Evolutionary conservation across 2,329 filamentous ascomycete genomes (phyloP).

Genomic region (Ceratocystis albifundus): DNA sequence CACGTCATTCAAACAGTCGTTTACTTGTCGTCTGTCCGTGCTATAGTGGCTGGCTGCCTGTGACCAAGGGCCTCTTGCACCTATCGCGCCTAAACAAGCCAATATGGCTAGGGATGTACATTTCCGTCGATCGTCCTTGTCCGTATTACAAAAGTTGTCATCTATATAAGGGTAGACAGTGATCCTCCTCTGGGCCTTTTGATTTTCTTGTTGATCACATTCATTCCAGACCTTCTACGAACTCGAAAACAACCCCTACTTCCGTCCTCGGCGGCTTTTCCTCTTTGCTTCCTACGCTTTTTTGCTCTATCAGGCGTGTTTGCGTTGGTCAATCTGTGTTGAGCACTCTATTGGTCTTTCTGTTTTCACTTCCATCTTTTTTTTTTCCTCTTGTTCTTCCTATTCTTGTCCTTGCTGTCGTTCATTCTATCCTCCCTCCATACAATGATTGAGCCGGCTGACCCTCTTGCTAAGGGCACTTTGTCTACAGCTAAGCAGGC

Average conservation of each 20-base stretch:
- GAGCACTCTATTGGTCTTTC: background rate
- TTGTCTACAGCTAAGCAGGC: slow-evolving; percentile 54
- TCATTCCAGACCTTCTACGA: background rate
- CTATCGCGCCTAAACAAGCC: background rate
- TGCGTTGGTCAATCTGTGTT: background rate
- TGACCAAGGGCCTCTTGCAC: background rate
- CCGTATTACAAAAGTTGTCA: background rate
- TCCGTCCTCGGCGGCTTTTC: background rate
- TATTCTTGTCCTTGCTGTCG: background rate
- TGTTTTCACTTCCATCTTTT: background rate
- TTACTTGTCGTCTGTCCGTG: background rate
- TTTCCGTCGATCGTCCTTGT: slow-evolving; percentile 3
- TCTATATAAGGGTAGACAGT: background rate
- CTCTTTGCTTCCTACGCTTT: background rate
- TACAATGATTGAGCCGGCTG: slow-evolving; percentile 40
- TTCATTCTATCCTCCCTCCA: background rate
- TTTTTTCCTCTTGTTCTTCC: slow-evolving; percentile 19
- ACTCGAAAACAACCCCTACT: background rate
- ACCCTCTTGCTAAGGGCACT: slow-evolving; percentile 55
- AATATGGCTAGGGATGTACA: background rate
- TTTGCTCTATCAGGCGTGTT: background rate
- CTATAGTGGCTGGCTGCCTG: background rate
- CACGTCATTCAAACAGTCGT: background rate
- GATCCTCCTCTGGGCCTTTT: background rate
- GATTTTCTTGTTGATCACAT: slow-evolving; percentile 9